Evolutionary conservation across 805 yeast species (phyloP), one percentile per base, ranked within the genome.

Genomic region (Ogataea neopini): DNA sequence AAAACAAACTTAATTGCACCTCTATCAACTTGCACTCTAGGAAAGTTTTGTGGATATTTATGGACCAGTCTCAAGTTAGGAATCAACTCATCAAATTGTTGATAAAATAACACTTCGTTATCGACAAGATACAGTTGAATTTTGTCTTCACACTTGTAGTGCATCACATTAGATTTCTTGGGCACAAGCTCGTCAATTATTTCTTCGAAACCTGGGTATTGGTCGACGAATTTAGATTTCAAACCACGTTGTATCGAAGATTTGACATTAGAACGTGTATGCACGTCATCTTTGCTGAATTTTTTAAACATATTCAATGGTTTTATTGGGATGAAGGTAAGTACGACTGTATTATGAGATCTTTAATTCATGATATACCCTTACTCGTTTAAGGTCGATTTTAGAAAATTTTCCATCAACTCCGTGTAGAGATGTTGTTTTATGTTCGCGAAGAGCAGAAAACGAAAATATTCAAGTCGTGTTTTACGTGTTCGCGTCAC

Each of bases 1-100:
- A 91, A 71, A 20, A 91, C 94, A 62, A 91, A 91, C 68, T 91
- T 91, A 65, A 91, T 91, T 43, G 98, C 98, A 48, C 98, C 98
- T 64, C 97, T 78, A 61, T 91, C 98, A 10, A 92, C 97, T 62
- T 83, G 87, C 37, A 91, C 95, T 29, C 79, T 71, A 18, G 97
- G 97, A 70, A 91, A 91, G 30, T 84, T 80, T 8, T 77, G 75
- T 4, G 97, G 96, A 62, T 84, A 88, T 65, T 81, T 81, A 68
- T 89, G 96, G 25, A 89, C 88, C 14, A 85, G 66, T 57, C 75
- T 79, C 54, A 92, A 73, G 28, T 88, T 70, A 13, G 97, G 97
- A 46, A 88, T 77, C 57, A 90, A 69, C 51, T 80, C 86, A 61
- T 87, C 86, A 55, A 86, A 90, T 53, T 88, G 86, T 68, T 90